Evolutionary conservation across 352 stramenopile species (phyloP), one percentile per base, ranked within the genome.

Genomic region (Ophiocytium majus): DNA sequence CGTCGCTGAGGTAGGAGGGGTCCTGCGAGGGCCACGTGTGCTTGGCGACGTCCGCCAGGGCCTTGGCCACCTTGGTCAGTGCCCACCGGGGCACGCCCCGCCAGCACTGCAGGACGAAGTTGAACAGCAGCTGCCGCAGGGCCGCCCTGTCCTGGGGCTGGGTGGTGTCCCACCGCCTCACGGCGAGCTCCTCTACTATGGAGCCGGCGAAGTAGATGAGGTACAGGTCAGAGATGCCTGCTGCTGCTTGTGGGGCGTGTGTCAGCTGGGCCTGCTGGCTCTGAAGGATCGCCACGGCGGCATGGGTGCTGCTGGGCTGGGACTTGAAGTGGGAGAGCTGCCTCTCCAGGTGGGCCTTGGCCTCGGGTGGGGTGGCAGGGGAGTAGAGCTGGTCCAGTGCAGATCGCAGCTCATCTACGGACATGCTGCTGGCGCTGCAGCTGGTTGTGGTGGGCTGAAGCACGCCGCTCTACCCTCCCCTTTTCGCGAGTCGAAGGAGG

Each of bases 41-140:
- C 75, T 86, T 86, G 34, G 34, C 83, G 19, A 76, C 79, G 79
- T 86, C 83, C 34, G 84, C 83, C 34, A 86, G 78, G 23, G 83
- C 79, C 71, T 86, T 86, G 83, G 63, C n/a, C 10, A 86, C 50
- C 83, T 86, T 86, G 28, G 78, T 83, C 23, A 79, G 32, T 0
- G 84, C 83, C 83, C 83, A 86, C 9, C 79, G 50, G 31, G 83
- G 83, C 0, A 86, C 5, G 5, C 5, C 14, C 5, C 66, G 32
- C 66, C 66, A 78, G 5, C 5, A 78, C 5, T 78, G 5, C 5
- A 78, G 5, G 35, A 78, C 66, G 35, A 78, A 78, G 32, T 5
- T 14, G 35, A 78, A 78, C 5, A 78, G 66, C 5, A 78, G 14
- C 35, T 43, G 32, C 66, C 66, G 32, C 66, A 78, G 66, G 5